phyloP scores from a whole-genome alignment of 2,329 filamentous ascomycete genomes.

The Phaeosphaeria sp. region DNA sequence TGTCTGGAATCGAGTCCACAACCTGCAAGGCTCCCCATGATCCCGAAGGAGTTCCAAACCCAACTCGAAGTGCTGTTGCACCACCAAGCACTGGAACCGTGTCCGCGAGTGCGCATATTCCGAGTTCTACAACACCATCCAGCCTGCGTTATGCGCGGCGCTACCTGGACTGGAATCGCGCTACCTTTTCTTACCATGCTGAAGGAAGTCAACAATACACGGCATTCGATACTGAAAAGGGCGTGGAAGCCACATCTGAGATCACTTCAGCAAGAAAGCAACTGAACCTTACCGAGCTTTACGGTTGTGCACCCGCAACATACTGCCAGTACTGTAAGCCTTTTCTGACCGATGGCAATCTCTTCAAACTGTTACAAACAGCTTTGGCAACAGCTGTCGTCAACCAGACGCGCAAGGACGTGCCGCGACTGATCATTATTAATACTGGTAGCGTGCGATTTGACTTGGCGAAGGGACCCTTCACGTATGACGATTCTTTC shows the following conservation, averaged over 20 bases:
- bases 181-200: constrained; percentile 70
- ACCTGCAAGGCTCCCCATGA: constrained; percentile 52
- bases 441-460: constrained; percentile 69
- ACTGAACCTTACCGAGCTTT: constrained; percentile 63
- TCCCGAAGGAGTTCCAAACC: constrained; percentile 53
- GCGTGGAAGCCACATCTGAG: constrained; percentile 55
- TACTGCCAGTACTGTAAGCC: constrained; percentile 66
- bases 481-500: constrained; percentile 62
- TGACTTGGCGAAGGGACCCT: constrained; percentile 68
- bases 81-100: constrained; percentile 36
- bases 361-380: constrained; percentile 61
- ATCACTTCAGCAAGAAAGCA: constrained; percentile 60
- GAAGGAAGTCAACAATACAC: constrained; percentile 54
- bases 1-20: constrained; percentile 63
- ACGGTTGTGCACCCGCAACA: constrained; percentile 66
- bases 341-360: constrained; percentile 60
- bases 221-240: constrained; percentile 58
- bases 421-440: constrained; percentile 63
- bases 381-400: constrained; percentile 62
- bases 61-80: constrained; percentile 44
- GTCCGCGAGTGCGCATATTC: constrained; percentile 39
- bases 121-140: constrained; percentile 40
- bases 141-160: constrained; percentile 61
- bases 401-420: constrained; percentile 58
- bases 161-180: constrained; percentile 73